Evolutionary conservation across 2,329 filamentous ascomycete species (phyloP).

Genomic region (Stemphylium beticola): DNA sequence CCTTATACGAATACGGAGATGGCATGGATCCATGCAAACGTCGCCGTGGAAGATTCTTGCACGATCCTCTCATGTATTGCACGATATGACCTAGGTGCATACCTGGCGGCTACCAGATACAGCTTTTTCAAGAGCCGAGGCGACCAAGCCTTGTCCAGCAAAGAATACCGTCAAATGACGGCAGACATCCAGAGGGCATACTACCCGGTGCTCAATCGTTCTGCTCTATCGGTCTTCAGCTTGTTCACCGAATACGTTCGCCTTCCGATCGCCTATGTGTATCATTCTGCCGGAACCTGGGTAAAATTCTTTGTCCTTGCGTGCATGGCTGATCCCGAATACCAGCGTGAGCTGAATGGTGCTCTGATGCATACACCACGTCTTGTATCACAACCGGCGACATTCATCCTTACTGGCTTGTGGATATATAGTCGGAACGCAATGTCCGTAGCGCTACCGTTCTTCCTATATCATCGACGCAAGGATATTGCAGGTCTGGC

Average conservation of each 20-base stretch:
- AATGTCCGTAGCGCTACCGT: conserved; percentile 54
- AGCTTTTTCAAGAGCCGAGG: conserved; percentile 41
- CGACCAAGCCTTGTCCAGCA: conserved; percentile 29
- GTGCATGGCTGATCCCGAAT: conserved; percentile 60
- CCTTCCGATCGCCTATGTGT: conserved; percentile 49
- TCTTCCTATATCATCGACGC: conserved; percentile 58
- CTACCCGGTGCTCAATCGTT: conserved; percentile 40
- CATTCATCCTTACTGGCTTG: conserved; percentile 53
- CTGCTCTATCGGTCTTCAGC: conserved; percentile 30
- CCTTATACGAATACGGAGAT: conserved; percentile 50
- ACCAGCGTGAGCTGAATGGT: conserved; percentile 58
- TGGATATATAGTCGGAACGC: conserved; percentile 57
- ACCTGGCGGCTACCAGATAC: conserved; percentile 41
- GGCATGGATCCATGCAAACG: conserved; percentile 55
- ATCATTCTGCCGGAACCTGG: conserved; percentile 52
- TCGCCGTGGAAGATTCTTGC: conserved; percentile 50
- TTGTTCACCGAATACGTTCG: conserved; percentile 38
- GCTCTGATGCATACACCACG: conserved; percentile 47
- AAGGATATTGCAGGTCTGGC: conserved; percentile 56
- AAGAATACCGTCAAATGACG: conserved; percentile 41
- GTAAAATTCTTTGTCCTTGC: conserved; percentile 59
- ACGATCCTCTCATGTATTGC: conserved; percentile 51
- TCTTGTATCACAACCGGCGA: conserved; percentile 46
- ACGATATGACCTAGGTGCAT: conserved; percentile 57
- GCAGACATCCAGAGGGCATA: conserved; percentile 43